Evolutionary conservation across 2,329 filamentous ascomycete genomes (phyloP), one percentile per base, ranked within the genome.

Genomic region (Chaetomiaceae sp.): DNA sequence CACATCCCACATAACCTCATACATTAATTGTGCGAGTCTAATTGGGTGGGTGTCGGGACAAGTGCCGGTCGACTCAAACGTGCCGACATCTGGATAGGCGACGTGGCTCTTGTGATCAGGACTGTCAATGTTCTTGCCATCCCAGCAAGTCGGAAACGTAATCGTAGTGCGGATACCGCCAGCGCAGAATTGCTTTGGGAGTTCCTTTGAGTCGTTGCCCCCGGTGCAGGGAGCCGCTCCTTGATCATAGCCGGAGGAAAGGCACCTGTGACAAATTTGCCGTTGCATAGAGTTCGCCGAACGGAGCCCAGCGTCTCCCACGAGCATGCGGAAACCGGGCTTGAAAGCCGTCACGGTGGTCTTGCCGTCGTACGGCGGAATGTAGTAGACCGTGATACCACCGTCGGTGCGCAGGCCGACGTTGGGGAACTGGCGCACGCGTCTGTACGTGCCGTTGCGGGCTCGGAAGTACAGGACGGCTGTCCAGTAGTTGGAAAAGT

Each of bases 141-240:
- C 68, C 76, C 76, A 79, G 65, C 76, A 79, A 54, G 64, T 59
- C 6, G 62, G 64, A 55, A 71, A 72, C 27, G 68, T 65, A 41
- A 69, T 61, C 33, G 68, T 65, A 0, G 66, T 68, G 61, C 69
- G 68, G 49, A 71, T 69, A 18, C 69, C 68, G 6, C 64, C 65
- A 2, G 55, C 54, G 49, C 70, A 71, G 10, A 62, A 63, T 35
- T 59, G 53, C 0, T 58, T 60, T 3, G 69, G 69, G 55, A 72
- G 68, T 33, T 62, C 56, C 42, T 61, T 55, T 1, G 64, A 67
- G 55, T 69, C 68, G 29, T 59, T 58, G 18, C 68, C 62, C 4
- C n/a, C n/a, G n/a, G 65, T 68, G 49, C 62, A 43, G 61, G 62
- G 10, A 61, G 62, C 57, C 66, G 68, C 47, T 59, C 63, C 68